Conservation (phyloP, 2,329 filamentous ascomycete genomes). For the Neurospora sp. region DNA sequence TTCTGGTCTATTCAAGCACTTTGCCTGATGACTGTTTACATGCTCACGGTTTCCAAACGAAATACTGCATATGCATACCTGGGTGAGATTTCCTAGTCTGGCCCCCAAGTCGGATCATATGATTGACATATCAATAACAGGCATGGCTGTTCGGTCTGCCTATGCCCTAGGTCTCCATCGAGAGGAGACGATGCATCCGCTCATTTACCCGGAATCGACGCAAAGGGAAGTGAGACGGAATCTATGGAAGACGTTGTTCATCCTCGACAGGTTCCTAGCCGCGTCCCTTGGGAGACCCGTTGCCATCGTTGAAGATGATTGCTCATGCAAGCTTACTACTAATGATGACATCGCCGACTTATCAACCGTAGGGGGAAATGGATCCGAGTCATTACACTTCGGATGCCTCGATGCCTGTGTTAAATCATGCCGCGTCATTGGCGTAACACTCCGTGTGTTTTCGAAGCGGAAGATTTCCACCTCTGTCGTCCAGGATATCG, state of each 20-base stretch:
- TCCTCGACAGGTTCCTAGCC: constrained; percentile 55
- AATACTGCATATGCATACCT: constrained; percentile 55
- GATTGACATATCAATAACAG: constrained; percentile 25
- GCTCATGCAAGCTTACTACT: constrained; percentile 30
- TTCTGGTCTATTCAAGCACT: constrained; percentile 58
- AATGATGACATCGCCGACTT: constrained; percentile 30
- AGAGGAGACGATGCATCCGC: constrained; percentile 40
- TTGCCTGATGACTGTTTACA: constrained; percentile 54
- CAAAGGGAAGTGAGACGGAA: constrained; percentile 42
- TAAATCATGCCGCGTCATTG: constrained; percentile 47
- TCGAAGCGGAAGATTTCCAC: constrained; percentile 49
- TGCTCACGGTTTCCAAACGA: constrained; percentile 49
- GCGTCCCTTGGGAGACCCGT: constrained; percentile 53
- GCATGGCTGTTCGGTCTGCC: constrained; percentile 54
- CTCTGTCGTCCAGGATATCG: constrained; percentile 46
- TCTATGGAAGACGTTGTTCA: constrained; percentile 54
- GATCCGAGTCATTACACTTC: constrained; percentile 13
- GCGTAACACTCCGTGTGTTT: constrained; percentile 50
- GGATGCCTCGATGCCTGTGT: constrained; percentile 45
- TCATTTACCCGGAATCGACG: constrained; percentile 35
- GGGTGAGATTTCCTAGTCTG: constrained; percentile 30
- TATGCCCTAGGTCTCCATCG: constrained; percentile 54
- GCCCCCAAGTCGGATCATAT: background rate
- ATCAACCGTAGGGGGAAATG: constrained; percentile 5
- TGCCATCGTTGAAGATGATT: constrained; percentile 53